phyloP scores from a whole-genome alignment of 2,329 filamentous ascomycete species.

The Lomentospora prolificans region DNA sequence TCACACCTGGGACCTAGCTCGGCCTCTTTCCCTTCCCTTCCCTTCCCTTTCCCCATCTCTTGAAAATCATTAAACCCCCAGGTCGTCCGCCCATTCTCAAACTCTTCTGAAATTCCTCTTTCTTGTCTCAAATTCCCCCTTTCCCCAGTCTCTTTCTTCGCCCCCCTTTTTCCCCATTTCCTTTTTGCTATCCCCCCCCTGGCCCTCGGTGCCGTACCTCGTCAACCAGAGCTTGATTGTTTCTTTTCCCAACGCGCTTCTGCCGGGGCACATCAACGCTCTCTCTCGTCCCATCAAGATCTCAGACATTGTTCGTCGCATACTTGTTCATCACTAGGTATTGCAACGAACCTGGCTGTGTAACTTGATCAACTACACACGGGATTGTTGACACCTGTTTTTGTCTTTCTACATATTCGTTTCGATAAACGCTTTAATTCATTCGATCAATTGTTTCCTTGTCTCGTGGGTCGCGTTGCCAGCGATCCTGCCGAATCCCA shows the following conservation, averaged over 20 bases:
- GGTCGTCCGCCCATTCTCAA: constrained; percentile 25
- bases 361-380: constrained; percentile 10
- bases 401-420: constrained; percentile 22
- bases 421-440: constrained; percentile 33
- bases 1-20: constrained; percentile 9
- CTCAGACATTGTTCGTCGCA: constrained; percentile 21
- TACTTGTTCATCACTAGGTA: constrained; percentile 15
- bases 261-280: constrained; percentile 17
- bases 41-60: constrained; percentile 18
- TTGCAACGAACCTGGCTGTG: constrained; percentile 19
- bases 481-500: constrained; percentile 16
- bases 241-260: constrained; percentile 13
- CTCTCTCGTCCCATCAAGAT: constrained; percentile 12
- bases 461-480: constrained; percentile 6
- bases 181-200: constrained; percentile 19
- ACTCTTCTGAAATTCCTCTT: constrained; percentile 24
- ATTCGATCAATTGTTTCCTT: constrained; percentile 25
- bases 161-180: constrained; percentile 18
- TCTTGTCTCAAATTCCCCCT: constrained; percentile 11
- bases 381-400: constrained; percentile 19
- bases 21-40: constrained; percentile 16
- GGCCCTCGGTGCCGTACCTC: constrained; percentile 18
- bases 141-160: constrained; percentile 15
- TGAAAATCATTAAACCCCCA: constrained; percentile 31
- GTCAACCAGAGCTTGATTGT: constrained; percentile 5